A percentile compares a stretch with the other conserved stretches of the same genome.
Evolutionary conservation across 129 eudicot species (phyloP).

Genomic region (Artemisia annua): DNA sequence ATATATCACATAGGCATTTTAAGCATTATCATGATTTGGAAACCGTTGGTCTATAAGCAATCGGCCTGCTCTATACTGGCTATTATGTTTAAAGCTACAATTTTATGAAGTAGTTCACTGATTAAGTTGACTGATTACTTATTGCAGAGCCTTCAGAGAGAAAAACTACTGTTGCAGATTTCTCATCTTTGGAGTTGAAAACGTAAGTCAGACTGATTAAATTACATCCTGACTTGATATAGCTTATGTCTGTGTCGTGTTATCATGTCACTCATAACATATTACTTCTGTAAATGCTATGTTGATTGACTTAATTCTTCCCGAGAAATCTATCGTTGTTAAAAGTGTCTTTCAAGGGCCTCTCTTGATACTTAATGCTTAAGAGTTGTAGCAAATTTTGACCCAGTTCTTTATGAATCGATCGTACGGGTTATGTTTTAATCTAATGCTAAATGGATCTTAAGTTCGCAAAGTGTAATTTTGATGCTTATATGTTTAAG

Average conservation of each 20-base stretch:
- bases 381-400: too few relatives aligned
- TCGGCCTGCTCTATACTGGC: not conserved
- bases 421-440: too few relatives aligned
- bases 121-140: not conserved
- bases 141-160: conserved; percentile 77
- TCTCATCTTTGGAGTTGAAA: conserved; percentile 76
- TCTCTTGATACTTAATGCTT: not conserved
- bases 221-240: not conserved
- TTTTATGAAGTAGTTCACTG: not conserved
- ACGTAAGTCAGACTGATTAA: conserved; percentile 51
- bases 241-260: not conserved
- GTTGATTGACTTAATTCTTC: not conserved
- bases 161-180: conserved; percentile 57
- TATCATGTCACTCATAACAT: not conserved
- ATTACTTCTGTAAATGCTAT: not conserved
- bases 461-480: too few relatives aligned
- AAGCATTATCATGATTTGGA: not conserved
- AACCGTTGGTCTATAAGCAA: not conserved
- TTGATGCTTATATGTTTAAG: not conserved
- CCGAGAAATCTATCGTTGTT: not conserved
- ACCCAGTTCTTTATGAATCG: too few relatives aligned
- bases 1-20: not conserved
- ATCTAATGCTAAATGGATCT: too few relatives aligned
- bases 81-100: not conserved
- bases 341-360: not conserved